Evolutionary conservation across 805 yeast species (phyloP), one percentile per base, ranked within the genome.

Genomic region (Clavispora santaluciae): DNA sequence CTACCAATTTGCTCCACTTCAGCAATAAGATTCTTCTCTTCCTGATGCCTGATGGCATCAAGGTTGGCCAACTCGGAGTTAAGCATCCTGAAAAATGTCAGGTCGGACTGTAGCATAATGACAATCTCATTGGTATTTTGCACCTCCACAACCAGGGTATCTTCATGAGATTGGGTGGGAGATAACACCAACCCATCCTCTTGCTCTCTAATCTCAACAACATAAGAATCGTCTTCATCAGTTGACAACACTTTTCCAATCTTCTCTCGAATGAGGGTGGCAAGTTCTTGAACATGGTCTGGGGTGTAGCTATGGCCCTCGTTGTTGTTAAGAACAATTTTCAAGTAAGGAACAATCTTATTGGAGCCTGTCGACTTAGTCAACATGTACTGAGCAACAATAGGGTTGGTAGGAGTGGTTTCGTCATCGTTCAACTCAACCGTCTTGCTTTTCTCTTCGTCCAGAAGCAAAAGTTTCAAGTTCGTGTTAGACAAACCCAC

Each of bases 21-120:
- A 1, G 38, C 40, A 3, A 69, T 59, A 36, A 81, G 59, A 33
- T 65, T 66, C 5, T 53, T 40, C 43, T 78, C 80, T 43, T 74
- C 76, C 13, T 55, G 54, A 7, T 50, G 34, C 36, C 71, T 63
- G 37, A 81, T 66, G 6, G 59, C 48, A 43, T 75, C 76, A 36
- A 83, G 64, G 20, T 55, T 68, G 21, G 70, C 66, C 34, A 81
- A 59, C 57, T 81, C 86, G 34, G 69, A 66, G 42, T 76, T 70
- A 28, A 81, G 64, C 66, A 75, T 77, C 41, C 68, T 70, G 59
- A 82, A 82, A 53, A 82, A 81, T 46, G 71, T 73, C 6, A 75
- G 60, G 60, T 83, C 87, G 5, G 81, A 75, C 39, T 72, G 69
- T 23, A 78, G 56, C 47, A 66, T 63, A 31, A 81, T 64, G 41